These are phyloP conservation scores for Sugiyamaella smithiae DNA, from an alignment of 805 yeast genomes.

Conservation along the genomic window DNA sequence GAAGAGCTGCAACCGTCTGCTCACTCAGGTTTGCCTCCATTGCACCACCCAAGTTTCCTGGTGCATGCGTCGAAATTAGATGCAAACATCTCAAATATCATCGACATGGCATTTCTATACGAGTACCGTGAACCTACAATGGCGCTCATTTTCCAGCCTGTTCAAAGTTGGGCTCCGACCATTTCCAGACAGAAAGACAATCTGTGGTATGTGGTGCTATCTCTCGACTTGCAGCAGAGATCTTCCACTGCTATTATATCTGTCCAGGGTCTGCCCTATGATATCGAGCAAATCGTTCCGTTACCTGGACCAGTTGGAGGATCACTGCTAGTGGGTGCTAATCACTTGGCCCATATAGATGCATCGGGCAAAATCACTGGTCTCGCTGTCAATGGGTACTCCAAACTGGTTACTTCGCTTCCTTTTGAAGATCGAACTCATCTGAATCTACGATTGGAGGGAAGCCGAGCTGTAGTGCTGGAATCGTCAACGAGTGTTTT, in stretches of 20 bases:
- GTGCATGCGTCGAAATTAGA: conserved; percentile 57
- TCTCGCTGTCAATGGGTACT: conserved; percentile 58
- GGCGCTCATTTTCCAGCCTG: conserved; percentile 59
- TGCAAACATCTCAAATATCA: conserved; percentile 54
- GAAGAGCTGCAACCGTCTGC: conserved; percentile 17
- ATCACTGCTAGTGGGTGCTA: conserved; percentile 64
- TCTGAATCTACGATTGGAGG: conserved; percentile 55
- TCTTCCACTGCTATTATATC: conserved; percentile 66
- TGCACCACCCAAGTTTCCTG: conserved; percentile 56
- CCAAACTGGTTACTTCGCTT: conserved; percentile 41
- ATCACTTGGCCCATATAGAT: conserved; percentile 75
- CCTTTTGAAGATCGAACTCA: conserved; percentile 46
- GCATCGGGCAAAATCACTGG: conserved; percentile 68
- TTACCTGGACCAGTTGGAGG: conserved; percentile 69
- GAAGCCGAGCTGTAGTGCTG: conserved; percentile 41
- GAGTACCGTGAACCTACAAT: conserved; percentile 82
- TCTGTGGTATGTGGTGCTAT: conserved; percentile 56
- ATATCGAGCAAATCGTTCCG: conserved; percentile 61
- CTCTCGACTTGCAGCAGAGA: conserved; percentile 59
- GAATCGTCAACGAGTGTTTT: conserved; percentile 37
- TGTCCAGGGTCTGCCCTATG: conserved; percentile 68
- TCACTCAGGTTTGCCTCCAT: conserved; percentile 17
- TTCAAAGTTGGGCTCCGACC: conserved; percentile 76
- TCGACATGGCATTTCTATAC: conserved; percentile 68
- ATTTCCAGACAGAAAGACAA: conserved; percentile 61